Percentiles rank a stretch among this genome's conserved stretches.
These are phyloP conservation scores for Boletus subparvulus DNA, from an alignment of 768 basidiomycete genomes.

Conservation along the genomic window DNA sequence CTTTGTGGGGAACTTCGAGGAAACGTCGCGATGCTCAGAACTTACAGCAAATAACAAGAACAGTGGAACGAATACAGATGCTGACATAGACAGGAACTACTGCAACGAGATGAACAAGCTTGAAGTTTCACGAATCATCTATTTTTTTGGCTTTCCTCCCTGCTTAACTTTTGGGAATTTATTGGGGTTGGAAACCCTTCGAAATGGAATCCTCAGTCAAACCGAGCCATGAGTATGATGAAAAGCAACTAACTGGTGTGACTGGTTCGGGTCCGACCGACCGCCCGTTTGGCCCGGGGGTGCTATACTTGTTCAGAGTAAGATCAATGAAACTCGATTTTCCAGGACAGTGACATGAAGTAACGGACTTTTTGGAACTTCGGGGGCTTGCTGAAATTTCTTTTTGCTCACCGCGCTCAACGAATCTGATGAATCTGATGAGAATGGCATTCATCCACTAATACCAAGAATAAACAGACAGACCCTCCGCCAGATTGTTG, in stretches of 20 bases:
- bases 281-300: background rate
- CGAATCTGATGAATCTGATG: slow-evolving; percentile 1
- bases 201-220: background rate
- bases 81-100: background rate
- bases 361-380: background rate
- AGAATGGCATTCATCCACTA: background rate
- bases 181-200: background rate
- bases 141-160: background rate
- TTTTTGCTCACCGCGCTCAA: background rate
- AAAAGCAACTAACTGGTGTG: slow-evolving; percentile 5
- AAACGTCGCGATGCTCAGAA: background rate
- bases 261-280: background rate
- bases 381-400: fast-evolving
- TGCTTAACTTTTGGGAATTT: background rate
- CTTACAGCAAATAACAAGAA: background rate
- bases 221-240: background rate
- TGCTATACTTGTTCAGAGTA: background rate
- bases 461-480: background rate
- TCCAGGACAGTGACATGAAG: background rate
- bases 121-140: background rate
- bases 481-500: background rate
- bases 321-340: background rate
- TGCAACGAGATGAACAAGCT: background rate
- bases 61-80: background rate
- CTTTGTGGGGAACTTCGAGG: background rate